These are phyloP conservation scores for Aspergillus viridinutans DNA, from an alignment of 2,329 filamentous ascomycete genomes.

Conservation along the genomic window DNA sequence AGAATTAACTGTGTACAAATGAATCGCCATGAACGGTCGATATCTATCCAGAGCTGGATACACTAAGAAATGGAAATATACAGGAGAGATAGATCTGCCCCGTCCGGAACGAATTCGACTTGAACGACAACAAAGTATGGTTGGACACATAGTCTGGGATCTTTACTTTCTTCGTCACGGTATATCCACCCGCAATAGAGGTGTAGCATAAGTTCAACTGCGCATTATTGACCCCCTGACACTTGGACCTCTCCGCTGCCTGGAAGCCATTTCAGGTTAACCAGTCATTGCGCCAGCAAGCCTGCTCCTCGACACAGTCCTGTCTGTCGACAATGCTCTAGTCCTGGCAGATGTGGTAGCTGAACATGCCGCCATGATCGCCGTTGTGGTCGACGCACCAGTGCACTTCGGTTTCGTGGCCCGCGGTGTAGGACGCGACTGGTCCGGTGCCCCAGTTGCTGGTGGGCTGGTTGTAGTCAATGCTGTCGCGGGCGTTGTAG, in stretches of 20 bases:
- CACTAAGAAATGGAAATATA: slow-evolving; percentile 43
- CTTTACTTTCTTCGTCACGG: slow-evolving; percentile 50
- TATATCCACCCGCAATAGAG: slow-evolving; percentile 52
- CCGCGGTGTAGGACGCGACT: slow-evolving; percentile 45
- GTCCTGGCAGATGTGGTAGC: slow-evolving; percentile 52
- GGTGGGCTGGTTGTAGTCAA: slow-evolving; percentile 51
- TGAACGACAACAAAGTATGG: slow-evolving; percentile 51
- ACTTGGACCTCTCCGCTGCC: slow-evolving; percentile 13
- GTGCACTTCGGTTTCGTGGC: slow-evolving; percentile 47
- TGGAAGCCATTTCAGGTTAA: slow-evolving; percentile 45
- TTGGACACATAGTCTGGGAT: slow-evolving; percentile 47
- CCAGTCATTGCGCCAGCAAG: slow-evolving; percentile 52
- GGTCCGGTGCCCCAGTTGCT: slow-evolving; percentile 43
- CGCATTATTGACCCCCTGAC: slow-evolving; percentile 46
- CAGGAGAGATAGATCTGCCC: slow-evolving; percentile 52
- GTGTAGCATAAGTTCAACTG: slow-evolving; percentile 47
- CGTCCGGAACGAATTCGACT: slow-evolving; percentile 55
- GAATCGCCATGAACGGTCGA: no score
- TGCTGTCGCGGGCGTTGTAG: slow-evolving; percentile 51
- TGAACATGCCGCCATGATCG: slow-evolving; percentile 56
- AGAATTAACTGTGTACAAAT: no score
- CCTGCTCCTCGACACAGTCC: slow-evolving; percentile 44
- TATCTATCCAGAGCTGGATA: no score
- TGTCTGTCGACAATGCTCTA: slow-evolving; percentile 49
- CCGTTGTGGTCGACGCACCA: slow-evolving; percentile 57